phyloP scores from a whole-genome alignment of 2,329 filamentous ascomycete species.

The Nannizziopsis arthrosporioides region DNA sequence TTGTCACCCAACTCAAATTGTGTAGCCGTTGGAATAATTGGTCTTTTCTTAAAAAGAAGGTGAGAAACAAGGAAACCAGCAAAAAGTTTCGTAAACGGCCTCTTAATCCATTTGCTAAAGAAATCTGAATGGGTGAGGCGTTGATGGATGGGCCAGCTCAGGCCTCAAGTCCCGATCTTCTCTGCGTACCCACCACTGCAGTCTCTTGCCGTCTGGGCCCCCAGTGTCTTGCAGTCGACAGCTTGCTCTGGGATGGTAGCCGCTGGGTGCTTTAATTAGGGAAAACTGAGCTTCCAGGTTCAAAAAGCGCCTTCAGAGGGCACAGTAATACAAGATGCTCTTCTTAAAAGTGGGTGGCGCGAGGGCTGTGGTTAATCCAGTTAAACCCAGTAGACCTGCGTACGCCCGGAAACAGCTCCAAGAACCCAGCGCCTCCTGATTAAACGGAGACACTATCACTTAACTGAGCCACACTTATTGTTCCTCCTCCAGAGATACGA shows the following conservation, averaged over 20 bases:
- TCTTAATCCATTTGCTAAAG: conserved; percentile 12
- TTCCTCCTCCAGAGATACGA: conserved; percentile 1
- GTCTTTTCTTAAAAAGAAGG: too few species aligned
- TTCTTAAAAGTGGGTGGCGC: background rate
- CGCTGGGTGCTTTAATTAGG: conserved; percentile 8
- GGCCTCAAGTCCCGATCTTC: background rate
- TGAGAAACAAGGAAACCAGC: background rate
- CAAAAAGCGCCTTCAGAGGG: background rate
- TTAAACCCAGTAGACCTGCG: background rate
- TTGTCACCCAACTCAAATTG: too few species aligned
- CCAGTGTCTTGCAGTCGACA: background rate
- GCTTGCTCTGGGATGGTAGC: background rate
- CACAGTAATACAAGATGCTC: conserved; percentile 10
- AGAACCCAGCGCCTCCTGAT: conserved; percentile 2
- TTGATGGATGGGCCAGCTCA: conserved; percentile 3
- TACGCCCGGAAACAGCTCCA: conserved; percentile 1
- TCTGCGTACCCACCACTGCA: conserved; percentile 5
- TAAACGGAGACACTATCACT: conserved; percentile 4
- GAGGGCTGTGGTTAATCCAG: conserved; percentile 1
- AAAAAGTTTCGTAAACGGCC: background rate
- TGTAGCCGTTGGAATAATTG: too few species aligned
- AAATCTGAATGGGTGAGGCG: conserved; percentile 1
- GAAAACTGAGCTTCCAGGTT: conserved; percentile 1
- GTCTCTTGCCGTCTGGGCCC: background rate
- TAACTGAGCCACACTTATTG: conserved; percentile 6